These are phyloP conservation scores for Epithele typhae DNA, from an alignment of 768 basidiomycete genomes.

Conservation along the genomic window DNA sequence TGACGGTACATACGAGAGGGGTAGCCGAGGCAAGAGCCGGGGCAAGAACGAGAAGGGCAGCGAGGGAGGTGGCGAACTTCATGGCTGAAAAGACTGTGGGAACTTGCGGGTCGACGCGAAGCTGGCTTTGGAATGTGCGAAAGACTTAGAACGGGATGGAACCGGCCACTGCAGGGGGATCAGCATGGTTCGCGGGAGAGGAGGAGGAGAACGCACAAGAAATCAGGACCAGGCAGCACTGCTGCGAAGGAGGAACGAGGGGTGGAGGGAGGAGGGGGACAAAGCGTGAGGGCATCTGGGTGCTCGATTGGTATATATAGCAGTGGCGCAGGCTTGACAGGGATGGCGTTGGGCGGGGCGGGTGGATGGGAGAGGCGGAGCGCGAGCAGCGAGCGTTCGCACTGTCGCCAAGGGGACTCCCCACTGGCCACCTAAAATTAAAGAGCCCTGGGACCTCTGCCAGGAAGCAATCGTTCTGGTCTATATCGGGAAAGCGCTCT, in stretches of 20 bases:
- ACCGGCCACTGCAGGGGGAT: conserved; percentile 12
- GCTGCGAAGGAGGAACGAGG: conserved; percentile 38
- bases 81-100: conserved; percentile 33
- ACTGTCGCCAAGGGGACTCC: conserved; percentile 10
- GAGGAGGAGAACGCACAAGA: conserved; percentile 23
- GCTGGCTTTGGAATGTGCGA: conserved; percentile 20
- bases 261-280: conserved; percentile 18
- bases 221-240: conserved; percentile 41
- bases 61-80: conserved; percentile 44
- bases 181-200: conserved; percentile 17
- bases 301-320: conserved; percentile 22
- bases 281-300: conserved; percentile 21
- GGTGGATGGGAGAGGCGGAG: neutral
- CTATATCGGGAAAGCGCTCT: too few relatives aligned
- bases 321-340: neutral
- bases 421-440: neutral
- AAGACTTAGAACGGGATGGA: conserved; percentile 20
- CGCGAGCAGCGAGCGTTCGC: conserved; percentile 2
- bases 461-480: too few relatives aligned
- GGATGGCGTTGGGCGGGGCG: too few relatives aligned
- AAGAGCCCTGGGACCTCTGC: too few relatives aligned
- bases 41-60: conserved; percentile 37
- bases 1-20: conserved; percentile 17
- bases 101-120: conserved; percentile 19
- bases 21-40: conserved; percentile 30